Evolutionary conservation across 495 filamentous ascomycete species (phyloP), one percentile per base, ranked within the genome.

Genomic region (Cercophora newfieldiana): DNA sequence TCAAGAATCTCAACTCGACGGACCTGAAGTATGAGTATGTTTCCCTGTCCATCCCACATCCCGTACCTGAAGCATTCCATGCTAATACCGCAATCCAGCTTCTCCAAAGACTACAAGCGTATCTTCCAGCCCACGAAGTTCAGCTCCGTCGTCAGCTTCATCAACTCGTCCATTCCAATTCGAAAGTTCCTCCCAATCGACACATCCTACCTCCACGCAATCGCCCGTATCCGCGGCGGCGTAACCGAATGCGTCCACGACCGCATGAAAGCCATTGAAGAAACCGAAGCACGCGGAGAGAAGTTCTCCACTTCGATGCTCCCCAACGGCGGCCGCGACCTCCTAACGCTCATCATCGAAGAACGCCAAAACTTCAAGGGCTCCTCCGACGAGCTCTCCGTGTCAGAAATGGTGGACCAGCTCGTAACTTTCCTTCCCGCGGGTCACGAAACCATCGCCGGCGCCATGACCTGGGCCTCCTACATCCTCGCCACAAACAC

Each of bases 1-100:
- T 92, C 66, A 74, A 79, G 56, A 83, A 87, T 0, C 70, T 92
- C 18, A 71, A 82, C 12, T 79, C 86, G 59, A 78, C 77, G 2
- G 61, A 70, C 24, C 47, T 50, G 14, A 63, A 69, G 56, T 54
- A 67, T 60, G 60, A 70, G 63, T 65, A 8, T 29, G 62, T 14
- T 26, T 16, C 19, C n/a, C 12, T 48, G 14, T 21, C n/a, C n/a
- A n/a, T n/a, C n/a, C n/a, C n/a, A n/a, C n/a, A n/a, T 44, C 28
- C 2, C 28, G 6, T 29, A 8, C 16, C 24, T 12, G 16, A 24
- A 16, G 18, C 22, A 29, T 16, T 50, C 4, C 22, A 29, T 16
- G 37, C 4, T 16, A 57, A 48, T n/a, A 61, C 50, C 29, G 22
- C 7, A 24, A 8, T 3, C 1, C 12, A 64, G 61, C 58, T 74